Evolutionary conservation across 2,329 filamentous ascomycete species (phyloP).

Genomic region (Cercospora janseana): DNA sequence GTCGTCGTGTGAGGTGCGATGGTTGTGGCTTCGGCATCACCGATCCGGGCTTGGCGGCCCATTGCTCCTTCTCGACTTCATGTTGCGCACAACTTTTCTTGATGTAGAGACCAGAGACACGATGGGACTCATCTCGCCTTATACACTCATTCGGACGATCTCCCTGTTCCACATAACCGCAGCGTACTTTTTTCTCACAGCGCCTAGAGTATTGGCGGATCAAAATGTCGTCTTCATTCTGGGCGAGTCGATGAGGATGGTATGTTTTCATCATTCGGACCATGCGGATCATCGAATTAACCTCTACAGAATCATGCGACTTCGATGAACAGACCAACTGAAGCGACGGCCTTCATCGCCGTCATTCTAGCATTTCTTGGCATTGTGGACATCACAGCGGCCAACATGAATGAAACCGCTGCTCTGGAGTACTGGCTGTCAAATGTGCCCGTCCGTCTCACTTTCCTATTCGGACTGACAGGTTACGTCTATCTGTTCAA

Average conservation of each 20-base stretch:
- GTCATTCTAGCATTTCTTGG: conserved; percentile 66
- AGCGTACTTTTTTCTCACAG: conserved; percentile 78
- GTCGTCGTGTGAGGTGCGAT: conserved; percentile 3
- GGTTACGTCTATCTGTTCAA: conserved; percentile 65
- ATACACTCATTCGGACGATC: conserved; percentile 75
- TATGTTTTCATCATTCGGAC: conserved; percentile 44
- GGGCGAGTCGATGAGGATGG: conserved; percentile 79
- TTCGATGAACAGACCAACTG: conserved; percentile 65
- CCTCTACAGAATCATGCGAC: conserved; percentile 59
- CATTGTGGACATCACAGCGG: conserved; percentile 48
- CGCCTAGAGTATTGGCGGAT: conserved; percentile 69
- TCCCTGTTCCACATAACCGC: conserved; percentile 82
- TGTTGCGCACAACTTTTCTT: not conserved
- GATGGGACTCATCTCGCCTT: conserved; percentile 81
- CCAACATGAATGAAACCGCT: conserved; percentile 45
- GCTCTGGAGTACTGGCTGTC: conserved; percentile 50
- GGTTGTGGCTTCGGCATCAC: not conserved
- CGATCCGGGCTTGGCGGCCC: conserved; percentile 4
- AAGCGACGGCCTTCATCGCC: conserved; percentile 65
- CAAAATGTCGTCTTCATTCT: conserved; percentile 78
- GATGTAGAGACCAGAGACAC: conserved; percentile 4
- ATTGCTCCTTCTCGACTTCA: conserved; percentile 1
- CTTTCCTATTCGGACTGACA: conserved; percentile 60
- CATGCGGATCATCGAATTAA: not conserved
- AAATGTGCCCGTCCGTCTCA: conserved; percentile 62